Evolutionary conservation across 495 filamentous ascomycete genomes (phyloP).

Genomic region (Aspergillus carlsbadensis): DNA sequence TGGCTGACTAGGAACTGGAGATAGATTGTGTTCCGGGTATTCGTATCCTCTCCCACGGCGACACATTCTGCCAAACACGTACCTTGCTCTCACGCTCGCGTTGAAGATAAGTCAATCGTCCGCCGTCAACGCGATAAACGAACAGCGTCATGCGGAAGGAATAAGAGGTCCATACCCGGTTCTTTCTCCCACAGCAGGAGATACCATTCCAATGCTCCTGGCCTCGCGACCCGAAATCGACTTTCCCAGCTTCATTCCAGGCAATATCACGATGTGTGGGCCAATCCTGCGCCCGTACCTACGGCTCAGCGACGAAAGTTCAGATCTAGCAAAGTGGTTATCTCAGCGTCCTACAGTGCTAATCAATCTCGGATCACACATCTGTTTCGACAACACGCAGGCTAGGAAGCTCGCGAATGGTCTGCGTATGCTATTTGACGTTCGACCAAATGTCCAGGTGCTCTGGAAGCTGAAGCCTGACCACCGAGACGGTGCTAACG

Average conservation of each 20-base stretch:
- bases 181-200: not conserved
- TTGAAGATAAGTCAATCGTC: not conserved
- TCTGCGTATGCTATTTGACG: conserved; percentile 27
- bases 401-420: conserved; percentile 35
- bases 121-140: conserved; percentile 2
- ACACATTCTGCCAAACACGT: conserved; percentile 30
- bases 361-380: conserved; percentile 35
- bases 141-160: conserved; percentile 17
- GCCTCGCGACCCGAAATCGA: conserved; percentile 14
- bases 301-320: conserved; percentile 18
- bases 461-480: conserved; percentile 42
- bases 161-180: conserved; percentile 11
- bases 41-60: conserved; percentile 33
- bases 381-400: conserved; percentile 8
- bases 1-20: not conserved
- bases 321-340: conserved; percentile 37
- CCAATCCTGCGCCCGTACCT: conserved; percentile 21
- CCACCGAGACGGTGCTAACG: not conserved
- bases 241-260: conserved; percentile 15
- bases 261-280: conserved; percentile 20
- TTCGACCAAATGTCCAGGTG: conserved; percentile 29
- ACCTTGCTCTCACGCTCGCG: conserved; percentile 18
- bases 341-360: conserved; percentile 32
- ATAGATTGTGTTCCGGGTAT: conserved; percentile 32
- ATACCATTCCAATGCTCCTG: conserved; percentile 10